These are phyloP conservation scores for Papiliotrema flavescens DNA, from an alignment of 1,284 basidiomycete genomes.

Conservation along the genomic window DNA sequence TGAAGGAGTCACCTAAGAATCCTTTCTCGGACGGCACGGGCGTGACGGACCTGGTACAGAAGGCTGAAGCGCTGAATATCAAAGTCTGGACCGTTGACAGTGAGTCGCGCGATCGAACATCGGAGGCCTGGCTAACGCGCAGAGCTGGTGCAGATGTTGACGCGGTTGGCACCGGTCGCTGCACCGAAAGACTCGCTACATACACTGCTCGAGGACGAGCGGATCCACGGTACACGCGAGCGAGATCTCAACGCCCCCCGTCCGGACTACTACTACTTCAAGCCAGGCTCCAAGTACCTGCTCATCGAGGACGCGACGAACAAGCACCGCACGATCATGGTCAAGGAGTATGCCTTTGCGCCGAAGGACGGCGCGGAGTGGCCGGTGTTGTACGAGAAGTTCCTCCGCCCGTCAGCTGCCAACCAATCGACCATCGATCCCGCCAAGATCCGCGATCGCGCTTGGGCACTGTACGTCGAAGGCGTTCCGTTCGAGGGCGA, in stretches of 20 bases:
- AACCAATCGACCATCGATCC: conserved; percentile 23
- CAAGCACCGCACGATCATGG: conserved; percentile 59
- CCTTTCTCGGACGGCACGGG: conserved; percentile 48
- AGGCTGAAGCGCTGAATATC: conserved; percentile 72
- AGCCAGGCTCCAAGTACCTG: conserved; percentile 71
- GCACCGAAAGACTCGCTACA: conserved; percentile 44
- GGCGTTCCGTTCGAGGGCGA: conserved; percentile 33
- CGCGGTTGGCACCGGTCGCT: conserved; percentile 53
- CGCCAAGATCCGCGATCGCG: conserved; percentile 38
- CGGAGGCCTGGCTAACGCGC: conserved; percentile 20
- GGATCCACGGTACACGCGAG: conserved; percentile 79
- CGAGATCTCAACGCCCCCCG: conserved; percentile 84
- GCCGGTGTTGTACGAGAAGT: conserved; percentile 53
- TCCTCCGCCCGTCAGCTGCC: conserved; percentile 37
- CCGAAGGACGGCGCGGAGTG: conserved; percentile 51
- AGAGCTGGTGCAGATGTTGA: conserved; percentile 17
- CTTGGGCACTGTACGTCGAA: conserved; percentile 40
- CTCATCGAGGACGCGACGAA: conserved; percentile 86
- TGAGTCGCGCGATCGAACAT: conserved; percentile 53
- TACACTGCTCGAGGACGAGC: conserved; percentile 77
- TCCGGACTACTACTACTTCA: conserved; percentile 86
- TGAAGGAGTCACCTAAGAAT: conserved; percentile 28
- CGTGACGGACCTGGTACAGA: conserved; percentile 61
- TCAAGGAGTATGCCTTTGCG: conserved; percentile 52
- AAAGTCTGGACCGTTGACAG: conserved; percentile 83